phyloP scores from a whole-genome alignment of 768 basidiomycete species.

The Inosperma sp. region DNA sequence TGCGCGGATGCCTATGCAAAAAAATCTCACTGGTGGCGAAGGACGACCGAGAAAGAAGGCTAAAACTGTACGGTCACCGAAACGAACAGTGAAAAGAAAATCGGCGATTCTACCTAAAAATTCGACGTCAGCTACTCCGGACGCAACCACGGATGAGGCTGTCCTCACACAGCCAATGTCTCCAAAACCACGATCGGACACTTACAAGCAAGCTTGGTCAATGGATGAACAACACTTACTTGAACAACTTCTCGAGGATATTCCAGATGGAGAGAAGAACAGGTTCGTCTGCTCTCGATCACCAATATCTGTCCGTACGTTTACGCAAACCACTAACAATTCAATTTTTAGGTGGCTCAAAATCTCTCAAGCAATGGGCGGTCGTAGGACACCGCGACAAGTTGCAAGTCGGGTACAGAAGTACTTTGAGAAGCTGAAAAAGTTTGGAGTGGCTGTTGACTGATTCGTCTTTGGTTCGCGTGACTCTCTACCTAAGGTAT shows the following conservation, averaged over 20 bases:
- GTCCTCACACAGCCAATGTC: conserved; percentile 13
- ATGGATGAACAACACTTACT: conserved; percentile 71
- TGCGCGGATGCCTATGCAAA: neutral
- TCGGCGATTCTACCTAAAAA: neutral
- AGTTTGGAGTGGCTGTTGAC: conserved; percentile 46
- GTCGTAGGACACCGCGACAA: conserved; percentile 70
- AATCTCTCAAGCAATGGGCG: conserved; percentile 79
- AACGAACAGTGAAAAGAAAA: neutral
- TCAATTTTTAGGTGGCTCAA: conserved; percentile 60
- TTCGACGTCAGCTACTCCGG: neutral
- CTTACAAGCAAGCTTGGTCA: conserved; percentile 82
- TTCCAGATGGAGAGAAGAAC: conserved; percentile 73
- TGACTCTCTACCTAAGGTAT: too few relatives aligned
- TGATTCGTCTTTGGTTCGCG: conserved; percentile 2
- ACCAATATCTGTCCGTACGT: neutral
- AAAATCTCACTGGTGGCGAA: neutral
- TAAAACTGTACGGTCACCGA: neutral
- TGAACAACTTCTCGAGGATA: conserved; percentile 68
- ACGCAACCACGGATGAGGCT: neutral
- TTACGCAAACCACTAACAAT: neutral
- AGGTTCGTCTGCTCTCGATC: conserved; percentile 40
- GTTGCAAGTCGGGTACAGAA: conserved; percentile 89
- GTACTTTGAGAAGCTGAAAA: conserved; percentile 80
- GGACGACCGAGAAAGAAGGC: conserved; percentile 6
- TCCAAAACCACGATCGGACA: conserved; percentile 54